Conservation (phyloP, 129 eudicot genomes). For the Flaveria linearis region DNA sequence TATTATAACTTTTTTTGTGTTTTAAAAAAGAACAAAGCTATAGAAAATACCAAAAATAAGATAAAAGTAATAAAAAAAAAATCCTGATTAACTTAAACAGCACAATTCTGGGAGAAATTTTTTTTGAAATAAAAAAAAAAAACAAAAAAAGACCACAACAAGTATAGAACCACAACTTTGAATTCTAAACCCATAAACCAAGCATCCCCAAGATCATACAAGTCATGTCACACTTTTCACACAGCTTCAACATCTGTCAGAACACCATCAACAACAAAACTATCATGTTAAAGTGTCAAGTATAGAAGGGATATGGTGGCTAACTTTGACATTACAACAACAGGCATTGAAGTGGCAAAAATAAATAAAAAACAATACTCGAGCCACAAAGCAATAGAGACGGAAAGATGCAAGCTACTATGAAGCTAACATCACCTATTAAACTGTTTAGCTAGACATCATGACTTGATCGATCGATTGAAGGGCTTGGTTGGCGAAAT, state of each 20-base stretch:
- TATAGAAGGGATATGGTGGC: constrained; percentile 3
- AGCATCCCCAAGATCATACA: background rate
- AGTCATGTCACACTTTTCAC: constrained; percentile 9
- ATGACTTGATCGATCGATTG: constrained; percentile 80
- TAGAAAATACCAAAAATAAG: too few relatives aligned
- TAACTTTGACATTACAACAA: constrained; percentile 33
- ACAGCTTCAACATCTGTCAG: constrained; percentile 4
- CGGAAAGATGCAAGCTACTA: constrained; percentile 6
- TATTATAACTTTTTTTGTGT: too few relatives aligned
- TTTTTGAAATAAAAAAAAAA: too few relatives aligned
- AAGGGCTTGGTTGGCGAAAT: constrained; percentile 88
- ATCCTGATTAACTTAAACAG: too few relatives aligned
- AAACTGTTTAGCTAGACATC: constrained; percentile 68
- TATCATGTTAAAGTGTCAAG: background rate
- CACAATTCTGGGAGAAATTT: too few relatives aligned
- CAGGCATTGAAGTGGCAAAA: constrained; percentile 14
- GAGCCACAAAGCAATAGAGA: constrained; percentile 22
- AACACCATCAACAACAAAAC: background rate
- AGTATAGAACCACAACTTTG: too few relatives aligned
- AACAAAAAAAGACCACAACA: too few relatives aligned
- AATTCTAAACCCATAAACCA: background rate
- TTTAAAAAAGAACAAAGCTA: too few relatives aligned
- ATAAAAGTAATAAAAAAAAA: too few relatives aligned
- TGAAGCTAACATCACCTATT: constrained; percentile 5
- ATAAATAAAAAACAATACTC: constrained; percentile 12